Conservation (phyloP, 768 basidiomycete genomes). For the Boletus edulis region DNA sequence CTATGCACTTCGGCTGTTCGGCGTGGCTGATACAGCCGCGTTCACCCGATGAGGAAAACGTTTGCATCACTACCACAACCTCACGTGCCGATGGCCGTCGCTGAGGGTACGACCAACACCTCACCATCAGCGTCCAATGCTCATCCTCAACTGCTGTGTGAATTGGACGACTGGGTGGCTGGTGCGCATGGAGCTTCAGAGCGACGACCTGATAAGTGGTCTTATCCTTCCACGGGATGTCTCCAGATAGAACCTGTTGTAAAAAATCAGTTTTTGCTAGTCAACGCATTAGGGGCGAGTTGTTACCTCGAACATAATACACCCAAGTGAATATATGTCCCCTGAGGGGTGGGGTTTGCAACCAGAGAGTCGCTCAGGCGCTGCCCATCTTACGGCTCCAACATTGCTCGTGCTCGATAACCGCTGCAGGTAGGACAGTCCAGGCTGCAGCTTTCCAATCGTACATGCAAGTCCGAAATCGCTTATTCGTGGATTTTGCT, state of each 20-base stretch:
- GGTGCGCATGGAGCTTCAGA: not conserved
- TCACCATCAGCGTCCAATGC: constrained; percentile 2
- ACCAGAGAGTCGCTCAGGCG: not conserved
- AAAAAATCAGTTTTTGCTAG: no score
- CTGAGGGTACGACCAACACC: not conserved
- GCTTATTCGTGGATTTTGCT: not conserved
- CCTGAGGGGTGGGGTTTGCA: not conserved
- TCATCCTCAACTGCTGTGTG: not conserved
- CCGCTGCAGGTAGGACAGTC: not conserved
- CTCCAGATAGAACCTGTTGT: not conserved
- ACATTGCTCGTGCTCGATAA: not conserved
- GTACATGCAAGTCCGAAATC: not conserved
- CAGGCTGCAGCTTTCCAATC: not conserved
- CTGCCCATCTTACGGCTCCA: not conserved
- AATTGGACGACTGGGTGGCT: not conserved
- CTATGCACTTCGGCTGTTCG: no score
- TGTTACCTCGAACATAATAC: constrained; percentile 1
- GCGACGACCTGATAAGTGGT: not conserved
- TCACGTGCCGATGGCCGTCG: not conserved
- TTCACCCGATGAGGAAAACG: not conserved
- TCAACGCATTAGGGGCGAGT: no score
- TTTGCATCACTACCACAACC: not conserved
- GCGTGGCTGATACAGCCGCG: no score
- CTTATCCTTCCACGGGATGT: constrained; percentile 5
- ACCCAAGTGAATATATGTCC: constrained; percentile 3